Evolutionary conservation across 225 moss, liverwort and hornwort species (phyloP).

Genomic region (Pseudoscleropodium purum): DNA sequence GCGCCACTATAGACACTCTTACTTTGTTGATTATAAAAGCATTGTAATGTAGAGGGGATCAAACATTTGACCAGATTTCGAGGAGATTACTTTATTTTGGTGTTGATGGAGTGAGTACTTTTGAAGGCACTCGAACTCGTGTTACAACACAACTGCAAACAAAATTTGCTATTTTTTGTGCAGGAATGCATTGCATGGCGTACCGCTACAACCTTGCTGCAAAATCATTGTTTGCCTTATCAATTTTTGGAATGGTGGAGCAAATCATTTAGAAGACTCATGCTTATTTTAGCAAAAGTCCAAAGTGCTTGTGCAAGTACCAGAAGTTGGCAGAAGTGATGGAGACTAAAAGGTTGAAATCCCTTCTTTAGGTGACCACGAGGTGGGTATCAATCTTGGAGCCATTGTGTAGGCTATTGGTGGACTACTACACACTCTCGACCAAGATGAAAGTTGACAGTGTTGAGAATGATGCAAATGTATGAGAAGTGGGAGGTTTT

Average conservation of each 20-base stretch:
- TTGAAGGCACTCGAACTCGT: accelerated
- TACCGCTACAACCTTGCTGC: not conserved
- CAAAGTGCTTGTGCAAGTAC: not conserved
- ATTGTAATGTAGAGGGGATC: too few relatives aligned
- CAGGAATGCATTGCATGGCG: not conserved
- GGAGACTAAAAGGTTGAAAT: not conserved
- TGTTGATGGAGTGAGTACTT: accelerated
- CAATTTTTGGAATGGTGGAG: not conserved
- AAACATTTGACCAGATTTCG: accelerated
- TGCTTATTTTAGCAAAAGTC: not conserved
- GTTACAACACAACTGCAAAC: accelerated
- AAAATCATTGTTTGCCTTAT: accelerated
- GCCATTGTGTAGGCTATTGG: too few relatives aligned
- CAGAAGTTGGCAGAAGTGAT: not conserved
- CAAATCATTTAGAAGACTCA: not conserved
- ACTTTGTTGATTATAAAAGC: not conserved
- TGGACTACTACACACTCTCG: too few relatives aligned
- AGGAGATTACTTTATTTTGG: not conserved
- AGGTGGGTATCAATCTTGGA: too few relatives aligned
- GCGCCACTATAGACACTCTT: not conserved
- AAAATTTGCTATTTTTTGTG: not conserved
- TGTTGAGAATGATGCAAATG: too few relatives aligned
- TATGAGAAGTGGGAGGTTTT: too few relatives aligned
- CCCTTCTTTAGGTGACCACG: not conserved
- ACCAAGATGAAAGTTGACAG: too few relatives aligned